A percentile compares a stretch with the other conserved stretches of the same genome.
These are phyloP conservation scores for Castanea sativa DNA, from an alignment of 306 rosid genomes.

Conservation along the genomic window DNA sequence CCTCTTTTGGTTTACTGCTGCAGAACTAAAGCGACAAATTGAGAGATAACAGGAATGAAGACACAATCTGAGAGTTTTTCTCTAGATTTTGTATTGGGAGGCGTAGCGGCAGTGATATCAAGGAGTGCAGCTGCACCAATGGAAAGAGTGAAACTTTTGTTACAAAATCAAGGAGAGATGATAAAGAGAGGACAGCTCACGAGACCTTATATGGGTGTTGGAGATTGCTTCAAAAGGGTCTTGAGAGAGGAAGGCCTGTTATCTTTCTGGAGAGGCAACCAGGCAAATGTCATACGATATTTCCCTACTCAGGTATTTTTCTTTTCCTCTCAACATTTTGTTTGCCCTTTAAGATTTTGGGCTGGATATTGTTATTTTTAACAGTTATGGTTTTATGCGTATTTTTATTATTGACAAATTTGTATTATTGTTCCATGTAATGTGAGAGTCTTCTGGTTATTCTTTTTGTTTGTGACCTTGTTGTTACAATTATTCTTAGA, in stretches of 20 bases:
- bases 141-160: constrained; percentile 87
- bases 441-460: background rate
- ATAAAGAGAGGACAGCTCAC: constrained; percentile 78
- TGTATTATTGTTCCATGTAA: background rate
- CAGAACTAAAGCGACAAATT: constrained; percentile 22
- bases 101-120: constrained; percentile 67
- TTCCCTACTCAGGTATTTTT: constrained; percentile 86
- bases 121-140: constrained; percentile 87
- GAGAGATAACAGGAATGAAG: constrained; percentile 38
- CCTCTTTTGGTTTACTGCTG: background rate
- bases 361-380: background rate
- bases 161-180: constrained; percentile 96
- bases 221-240: constrained; percentile 67
- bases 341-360: constrained; percentile 1
- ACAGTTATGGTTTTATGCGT: background rate
- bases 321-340: background rate
- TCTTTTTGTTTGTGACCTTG: background rate
- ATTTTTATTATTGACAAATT: background rate
- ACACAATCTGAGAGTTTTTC: constrained; percentile 64
- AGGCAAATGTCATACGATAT: constrained; percentile 80
- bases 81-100: constrained; percentile 76
- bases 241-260: constrained; percentile 76
- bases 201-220: constrained; percentile 66
- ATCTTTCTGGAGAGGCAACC: constrained; percentile 95
- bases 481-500: background rate